These are phyloP conservation scores for Fusarium floridanum DNA, from an alignment of 2,329 filamentous ascomycete species.

Conservation along the genomic window DNA sequence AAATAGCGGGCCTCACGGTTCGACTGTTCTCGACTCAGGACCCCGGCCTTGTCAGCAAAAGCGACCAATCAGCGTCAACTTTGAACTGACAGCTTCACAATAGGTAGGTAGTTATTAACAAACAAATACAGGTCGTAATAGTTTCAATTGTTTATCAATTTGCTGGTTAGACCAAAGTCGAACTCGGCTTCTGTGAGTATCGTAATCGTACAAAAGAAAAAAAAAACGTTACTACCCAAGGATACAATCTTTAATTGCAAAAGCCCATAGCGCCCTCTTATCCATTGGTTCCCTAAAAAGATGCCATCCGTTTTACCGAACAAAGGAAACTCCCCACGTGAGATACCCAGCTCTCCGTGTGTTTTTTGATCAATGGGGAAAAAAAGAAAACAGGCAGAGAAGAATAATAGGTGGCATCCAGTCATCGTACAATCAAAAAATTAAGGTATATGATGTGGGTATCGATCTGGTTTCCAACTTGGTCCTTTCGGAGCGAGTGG, in stretches of 20 bases:
- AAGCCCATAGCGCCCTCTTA: slow-evolving; percentile 15
- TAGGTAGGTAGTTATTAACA: background rate
- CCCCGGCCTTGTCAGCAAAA: background rate
- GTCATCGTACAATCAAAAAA: slow-evolving; percentile 29
- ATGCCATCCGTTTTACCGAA: slow-evolving; percentile 11
- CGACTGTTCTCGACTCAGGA: slow-evolving; percentile 18
- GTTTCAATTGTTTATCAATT: slow-evolving; percentile 24
- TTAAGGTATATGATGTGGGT: slow-evolving; percentile 29
- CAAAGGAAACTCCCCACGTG: slow-evolving; percentile 19
- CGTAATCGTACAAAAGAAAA: slow-evolving; percentile 7
- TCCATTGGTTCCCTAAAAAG: slow-evolving; percentile 3
- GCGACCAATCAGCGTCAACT: slow-evolving; percentile 22
- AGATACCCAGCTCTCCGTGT: slow-evolving; percentile 37
- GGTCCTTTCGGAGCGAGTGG: slow-evolving; percentile 5
- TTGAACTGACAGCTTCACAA: background rate
- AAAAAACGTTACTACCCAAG: background rate
- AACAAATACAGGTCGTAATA: background rate
- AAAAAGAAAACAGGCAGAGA: slow-evolving; percentile 9
- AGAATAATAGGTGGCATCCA: slow-evolving; percentile 15
- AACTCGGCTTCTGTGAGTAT: background rate
- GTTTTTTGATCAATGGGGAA: background rate
- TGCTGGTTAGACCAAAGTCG: background rate
- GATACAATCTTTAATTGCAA: slow-evolving; percentile 10
- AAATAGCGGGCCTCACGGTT: slow-evolving; percentile 12
- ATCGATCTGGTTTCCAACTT: slow-evolving; percentile 33